These are phyloP conservation scores for Aureobasidium pullulans DNA, from an alignment of 2,329 filamentous ascomycete genomes.

Conservation along the genomic window DNA sequence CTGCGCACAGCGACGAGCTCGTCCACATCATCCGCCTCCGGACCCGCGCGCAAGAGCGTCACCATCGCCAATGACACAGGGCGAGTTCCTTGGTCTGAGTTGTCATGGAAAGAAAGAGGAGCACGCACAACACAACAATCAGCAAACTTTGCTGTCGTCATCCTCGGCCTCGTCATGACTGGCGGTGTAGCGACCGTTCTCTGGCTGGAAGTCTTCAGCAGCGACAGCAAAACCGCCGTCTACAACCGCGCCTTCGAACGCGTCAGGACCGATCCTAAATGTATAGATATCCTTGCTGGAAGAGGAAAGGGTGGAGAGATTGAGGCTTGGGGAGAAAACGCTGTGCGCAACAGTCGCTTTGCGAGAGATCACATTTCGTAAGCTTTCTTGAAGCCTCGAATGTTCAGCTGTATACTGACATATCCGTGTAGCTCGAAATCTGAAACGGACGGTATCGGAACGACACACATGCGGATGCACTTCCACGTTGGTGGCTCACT, in stretches of 20 bases:
- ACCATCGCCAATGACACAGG: conserved; percentile 85
- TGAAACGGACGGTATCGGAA: conserved; percentile 64
- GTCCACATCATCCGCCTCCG: conserved; percentile 31
- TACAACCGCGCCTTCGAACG: conserved; percentile 82
- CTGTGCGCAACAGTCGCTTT: conserved; percentile 69
- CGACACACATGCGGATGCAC: conserved; percentile 74
- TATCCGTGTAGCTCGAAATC: conserved; percentile 49
- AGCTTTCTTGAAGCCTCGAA: background rate
- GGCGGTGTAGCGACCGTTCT: conserved; percentile 71
- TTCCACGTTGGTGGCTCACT: conserved; percentile 78
- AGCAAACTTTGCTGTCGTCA: conserved; percentile 74
- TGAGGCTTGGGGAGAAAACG: conserved; percentile 67
- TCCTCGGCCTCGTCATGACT: conserved; percentile 68
- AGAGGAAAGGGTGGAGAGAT: conserved; percentile 47
- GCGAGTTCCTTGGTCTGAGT: conserved; percentile 68
- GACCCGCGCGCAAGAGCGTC: conserved; percentile 55
- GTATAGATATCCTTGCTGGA: conserved; percentile 67
- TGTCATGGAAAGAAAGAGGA: conserved; percentile 70
- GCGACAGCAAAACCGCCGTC: conserved; percentile 75
- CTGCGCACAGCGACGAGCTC: conserved; percentile 19
- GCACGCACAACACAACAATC: conserved; percentile 82
- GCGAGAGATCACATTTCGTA: conserved; percentile 53
- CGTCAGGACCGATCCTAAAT: conserved; percentile 65
- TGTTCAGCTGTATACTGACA: background rate
- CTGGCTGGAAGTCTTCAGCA: conserved; percentile 73